Evolutionary conservation across 805 yeast species (phyloP).

Genomic region (Candida sakaeoensis): DNA sequence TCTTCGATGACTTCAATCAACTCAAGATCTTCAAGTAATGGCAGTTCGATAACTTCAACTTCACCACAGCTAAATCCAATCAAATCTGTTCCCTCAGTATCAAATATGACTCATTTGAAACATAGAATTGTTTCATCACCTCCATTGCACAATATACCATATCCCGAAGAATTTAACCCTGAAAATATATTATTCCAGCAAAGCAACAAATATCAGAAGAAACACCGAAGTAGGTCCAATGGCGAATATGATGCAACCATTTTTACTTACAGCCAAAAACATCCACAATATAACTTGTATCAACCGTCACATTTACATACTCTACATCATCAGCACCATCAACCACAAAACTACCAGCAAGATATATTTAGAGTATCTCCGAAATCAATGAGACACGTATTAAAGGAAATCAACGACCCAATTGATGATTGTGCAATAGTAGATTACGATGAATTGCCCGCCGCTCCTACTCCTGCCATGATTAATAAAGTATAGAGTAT

Average conservation of each 20-base stretch:
- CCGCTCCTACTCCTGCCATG: slow-evolving; percentile 6
- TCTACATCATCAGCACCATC: not conserved
- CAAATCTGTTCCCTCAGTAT: not conserved
- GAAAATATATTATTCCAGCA: not conserved
- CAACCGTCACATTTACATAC: not conserved
- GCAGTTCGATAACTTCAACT: not conserved
- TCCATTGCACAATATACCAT: not conserved
- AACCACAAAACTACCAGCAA: not conserved
- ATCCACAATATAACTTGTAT: slow-evolving; percentile 1
- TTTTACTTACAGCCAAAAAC: slow-evolving; percentile 4
- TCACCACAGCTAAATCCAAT: not conserved
- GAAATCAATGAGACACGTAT: slow-evolving; percentile 3
- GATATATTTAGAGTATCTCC: slow-evolving; percentile 4
- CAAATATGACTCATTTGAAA: not conserved
- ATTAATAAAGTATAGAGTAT: slow-evolving; percentile 1
- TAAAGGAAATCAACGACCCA: not conserved
- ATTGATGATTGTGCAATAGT: not conserved
- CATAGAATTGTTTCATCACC: slow-evolving; percentile 2
- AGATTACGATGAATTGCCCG: slow-evolving; percentile 1
- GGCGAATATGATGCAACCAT: slow-evolving; percentile 9
- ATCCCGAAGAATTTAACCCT: slow-evolving; percentile 1
- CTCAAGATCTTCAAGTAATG: slow-evolving; percentile 1
- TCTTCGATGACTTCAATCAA: slow-evolving; percentile 2
- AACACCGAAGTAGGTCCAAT: slow-evolving; percentile 6
- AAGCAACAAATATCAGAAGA: not conserved